A percentile compares a stretch with the other conserved stretches of the same genome.
Conservation (phyloP, 495 filamentous ascomycete species). For the Podospora appendiculata region DNA sequence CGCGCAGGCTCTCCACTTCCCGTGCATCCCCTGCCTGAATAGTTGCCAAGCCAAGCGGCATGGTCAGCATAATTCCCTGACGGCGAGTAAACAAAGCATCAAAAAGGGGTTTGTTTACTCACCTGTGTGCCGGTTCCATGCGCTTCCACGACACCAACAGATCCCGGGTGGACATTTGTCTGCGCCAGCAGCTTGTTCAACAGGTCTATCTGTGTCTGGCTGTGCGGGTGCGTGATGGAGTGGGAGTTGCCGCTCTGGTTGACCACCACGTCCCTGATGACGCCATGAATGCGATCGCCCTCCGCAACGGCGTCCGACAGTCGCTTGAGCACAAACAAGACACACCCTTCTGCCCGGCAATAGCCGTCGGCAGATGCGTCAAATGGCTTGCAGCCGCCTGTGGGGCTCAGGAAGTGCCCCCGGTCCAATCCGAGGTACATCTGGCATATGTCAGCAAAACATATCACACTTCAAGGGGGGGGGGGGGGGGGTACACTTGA, state of each 20-base stretch:
- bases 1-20: slow-evolving; percentile 58
- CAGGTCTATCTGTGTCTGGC: slow-evolving; percentile 50
- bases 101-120: not conserved
- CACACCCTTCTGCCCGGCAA: slow-evolving; percentile 27
- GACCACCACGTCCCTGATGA: slow-evolving; percentile 40
- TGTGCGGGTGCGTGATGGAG: slow-evolving; percentile 59
- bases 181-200: slow-evolving; percentile 50
- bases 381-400: slow-evolving; percentile 16
- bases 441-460: not conserved
- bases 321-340: slow-evolving; percentile 38
- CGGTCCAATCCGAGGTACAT: slow-evolving; percentile 37
- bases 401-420: slow-evolving; percentile 29
- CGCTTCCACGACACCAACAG: slow-evolving; percentile 62
- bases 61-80: too few relatives aligned
- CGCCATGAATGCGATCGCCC: slow-evolving; percentile 41
- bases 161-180: slow-evolving; percentile 48
- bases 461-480: too few relatives aligned
- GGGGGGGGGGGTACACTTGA: too few relatives aligned
- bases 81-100: not conserved
- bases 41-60: not conserved
- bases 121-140: slow-evolving; percentile 67
- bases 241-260: slow-evolving; percentile 52
- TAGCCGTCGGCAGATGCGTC: slow-evolving; percentile 42
- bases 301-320: slow-evolving; percentile 40
- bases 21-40: slow-evolving; percentile 50